These are phyloP conservation scores for Kazachstania africana DNA, from an alignment of 805 yeast species.

Conservation along the genomic window DNA sequence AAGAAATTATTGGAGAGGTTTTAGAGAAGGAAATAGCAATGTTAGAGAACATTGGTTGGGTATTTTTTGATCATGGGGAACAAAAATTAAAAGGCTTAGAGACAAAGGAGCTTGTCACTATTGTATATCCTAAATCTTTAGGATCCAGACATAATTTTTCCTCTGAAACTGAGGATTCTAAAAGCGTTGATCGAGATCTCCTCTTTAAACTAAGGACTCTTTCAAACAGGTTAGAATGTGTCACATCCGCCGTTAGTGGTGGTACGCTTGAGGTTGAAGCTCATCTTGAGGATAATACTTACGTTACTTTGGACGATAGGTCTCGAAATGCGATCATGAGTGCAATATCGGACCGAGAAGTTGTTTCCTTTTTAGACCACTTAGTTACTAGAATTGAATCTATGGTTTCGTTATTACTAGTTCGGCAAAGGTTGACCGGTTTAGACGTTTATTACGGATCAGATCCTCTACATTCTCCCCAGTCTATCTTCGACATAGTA, in stretches of 20 bases:
- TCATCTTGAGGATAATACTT: conserved; percentile 1
- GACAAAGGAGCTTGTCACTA: conserved; percentile 76
- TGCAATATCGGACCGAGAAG: conserved; percentile 28
- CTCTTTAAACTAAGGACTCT: conserved; percentile 42
- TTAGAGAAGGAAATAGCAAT: conserved; percentile 55
- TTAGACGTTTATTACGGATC: conserved; percentile 10
- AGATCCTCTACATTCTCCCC: conserved; percentile 9
- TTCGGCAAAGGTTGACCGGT: conserved; percentile 29
- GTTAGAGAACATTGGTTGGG: conserved; percentile 60
- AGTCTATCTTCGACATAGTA: conserved; percentile 20
- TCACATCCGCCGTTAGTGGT: conserved; percentile 41
- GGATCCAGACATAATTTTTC: conserved; percentile 44
- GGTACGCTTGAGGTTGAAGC: conserved; percentile 18
- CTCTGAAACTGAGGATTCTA: conserved; percentile 22
- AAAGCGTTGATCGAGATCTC: conserved; percentile 27
- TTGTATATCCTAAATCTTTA: conserved; percentile 60
- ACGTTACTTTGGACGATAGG: conserved; percentile 16
- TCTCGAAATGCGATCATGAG: conserved; percentile 12
- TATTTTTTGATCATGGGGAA: conserved; percentile 63
- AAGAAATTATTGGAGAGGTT: conserved; percentile 37
- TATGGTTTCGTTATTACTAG: conserved; percentile 33
- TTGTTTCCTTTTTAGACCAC: conserved; percentile 48
- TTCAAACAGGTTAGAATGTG: conserved; percentile 45
- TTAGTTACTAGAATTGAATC: conserved; percentile 60
- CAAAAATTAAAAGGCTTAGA: conserved; percentile 88